phyloP scores from a whole-genome alignment of 2,329 filamentous ascomycete species.

The Trematosphaeria pertusa region DNA sequence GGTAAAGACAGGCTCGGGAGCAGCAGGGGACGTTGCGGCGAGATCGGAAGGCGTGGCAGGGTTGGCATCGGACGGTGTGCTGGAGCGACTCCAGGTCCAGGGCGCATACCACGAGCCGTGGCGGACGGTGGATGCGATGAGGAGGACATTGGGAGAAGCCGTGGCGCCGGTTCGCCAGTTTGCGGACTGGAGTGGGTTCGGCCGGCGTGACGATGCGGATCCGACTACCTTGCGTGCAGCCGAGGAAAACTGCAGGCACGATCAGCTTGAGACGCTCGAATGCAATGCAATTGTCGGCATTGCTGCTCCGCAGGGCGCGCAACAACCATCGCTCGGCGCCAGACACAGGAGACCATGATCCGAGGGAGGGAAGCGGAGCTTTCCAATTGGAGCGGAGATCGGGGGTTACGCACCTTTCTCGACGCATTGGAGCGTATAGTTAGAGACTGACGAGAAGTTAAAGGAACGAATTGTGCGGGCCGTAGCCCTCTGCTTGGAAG shows the following conservation, averaged over 20 bases:
- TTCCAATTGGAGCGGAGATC: conserved; percentile 7
- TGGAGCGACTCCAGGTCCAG: conserved; percentile 43
- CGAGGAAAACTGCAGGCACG: conserved; percentile 44
- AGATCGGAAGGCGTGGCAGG: conserved; percentile 18
- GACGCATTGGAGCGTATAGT: conserved; percentile 28
- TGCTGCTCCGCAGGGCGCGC: too few relatives aligned
- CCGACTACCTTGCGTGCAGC: conserved; percentile 30
- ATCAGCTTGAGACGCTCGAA: too few relatives aligned
- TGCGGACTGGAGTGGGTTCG: conserved; percentile 32
- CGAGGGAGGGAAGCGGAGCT: too few relatives aligned
- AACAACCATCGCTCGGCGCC: too few relatives aligned
- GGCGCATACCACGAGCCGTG: conserved; percentile 45
- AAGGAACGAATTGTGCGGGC: conserved; percentile 38
- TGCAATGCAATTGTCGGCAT: conserved; percentile 16
- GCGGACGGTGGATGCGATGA: conserved; percentile 33
- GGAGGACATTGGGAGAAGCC: conserved; percentile 21
- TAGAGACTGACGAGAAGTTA: conserved; percentile 30
- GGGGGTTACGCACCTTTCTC: conserved; percentile 41
- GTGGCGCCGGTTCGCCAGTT: conserved; percentile 34
- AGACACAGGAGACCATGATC: too few relatives aligned
- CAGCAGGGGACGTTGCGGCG: conserved; percentile 9
- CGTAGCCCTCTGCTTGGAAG: conserved; percentile 57
- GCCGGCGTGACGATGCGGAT: conserved; percentile 28
- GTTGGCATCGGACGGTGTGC: conserved; percentile 28
- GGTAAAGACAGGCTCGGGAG: conserved; percentile 32